A percentile compares a stretch with the other conserved stretches of the same genome.
These are phyloP conservation scores for Skeletonema grethae DNA, from an alignment of 108 stramenopile species.

Conservation along the genomic window DNA sequence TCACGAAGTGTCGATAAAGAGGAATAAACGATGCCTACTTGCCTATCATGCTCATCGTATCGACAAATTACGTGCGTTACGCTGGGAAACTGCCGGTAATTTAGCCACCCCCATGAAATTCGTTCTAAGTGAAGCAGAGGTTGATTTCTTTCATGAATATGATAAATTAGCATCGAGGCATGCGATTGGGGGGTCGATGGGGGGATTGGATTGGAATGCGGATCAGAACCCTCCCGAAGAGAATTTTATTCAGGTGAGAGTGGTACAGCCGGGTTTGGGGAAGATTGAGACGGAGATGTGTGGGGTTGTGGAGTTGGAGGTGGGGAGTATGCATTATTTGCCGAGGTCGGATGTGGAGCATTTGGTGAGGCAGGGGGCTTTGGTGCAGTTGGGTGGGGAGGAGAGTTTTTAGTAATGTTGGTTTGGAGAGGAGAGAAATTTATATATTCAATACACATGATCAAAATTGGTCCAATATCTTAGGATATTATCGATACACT, in stretches of 20 bases:
- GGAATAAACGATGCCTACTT: conserved; percentile 93
- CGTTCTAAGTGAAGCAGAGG: conserved; percentile 60
- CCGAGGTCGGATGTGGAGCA: conserved; percentile 87
- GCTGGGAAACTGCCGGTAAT: conserved; percentile 68
- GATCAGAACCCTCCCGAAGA: conserved; percentile 73
- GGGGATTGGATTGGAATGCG: conserved; percentile 59
- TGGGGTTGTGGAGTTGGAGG: conserved; percentile 72
- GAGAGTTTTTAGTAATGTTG: conserved; percentile 43
- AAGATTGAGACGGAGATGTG: conserved; percentile 77
- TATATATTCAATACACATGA: conserved; percentile 2
- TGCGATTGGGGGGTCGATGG: conserved; percentile 19
- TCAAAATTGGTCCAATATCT: not conserved
- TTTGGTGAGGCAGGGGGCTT: conserved; percentile 78
- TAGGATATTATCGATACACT: not conserved
- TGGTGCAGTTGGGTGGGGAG: conserved; percentile 84
- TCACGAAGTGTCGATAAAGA: conserved; percentile 85
- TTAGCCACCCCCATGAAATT: conserved; percentile 50
- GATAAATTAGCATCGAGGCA: conserved; percentile 58
- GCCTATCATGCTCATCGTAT: conserved; percentile 86
- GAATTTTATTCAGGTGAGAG: conserved; percentile 83
- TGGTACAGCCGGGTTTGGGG: conserved; percentile 61
- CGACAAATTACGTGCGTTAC: conserved; percentile 53
- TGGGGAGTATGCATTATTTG: conserved; percentile 86
- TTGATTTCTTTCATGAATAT: conserved; percentile 74
- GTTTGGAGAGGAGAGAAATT: not conserved